Evolutionary conservation across 345 rosid species (phyloP).

Genomic region (Arabis hirsuta): DNA sequence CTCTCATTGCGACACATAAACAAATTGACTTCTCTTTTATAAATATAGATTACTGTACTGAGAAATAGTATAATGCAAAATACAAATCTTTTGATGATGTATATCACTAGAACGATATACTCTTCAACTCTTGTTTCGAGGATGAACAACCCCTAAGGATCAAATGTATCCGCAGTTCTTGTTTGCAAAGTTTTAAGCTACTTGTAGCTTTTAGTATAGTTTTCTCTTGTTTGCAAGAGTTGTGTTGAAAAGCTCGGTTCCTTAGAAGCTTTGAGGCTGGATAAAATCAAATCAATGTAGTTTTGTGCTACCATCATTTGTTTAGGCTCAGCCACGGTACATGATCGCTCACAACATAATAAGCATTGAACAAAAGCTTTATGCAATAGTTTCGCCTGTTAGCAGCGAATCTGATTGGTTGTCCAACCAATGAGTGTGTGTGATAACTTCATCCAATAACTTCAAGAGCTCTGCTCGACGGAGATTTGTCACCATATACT

Average conservation of each 20-base stretch:
- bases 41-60: too few relatives aligned
- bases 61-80: too few relatives aligned
- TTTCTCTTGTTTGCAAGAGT: background rate
- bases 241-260: background rate
- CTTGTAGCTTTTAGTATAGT: background rate
- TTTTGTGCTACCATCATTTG: background rate
- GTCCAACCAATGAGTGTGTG: conserved; percentile 36
- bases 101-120: too few relatives aligned
- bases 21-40: too few relatives aligned
- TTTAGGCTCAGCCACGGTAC: conserved; percentile 4
- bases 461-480: conserved; percentile 58
- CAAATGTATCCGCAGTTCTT: background rate
- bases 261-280: background rate
- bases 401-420: conserved; percentile 14
- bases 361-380: conserved; percentile 16
- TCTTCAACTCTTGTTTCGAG: too few relatives aligned
- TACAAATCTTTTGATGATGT: too few relatives aligned
- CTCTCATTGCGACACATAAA: too few relatives aligned
- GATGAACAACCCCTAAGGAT: too few relatives aligned
- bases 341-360: background rate
- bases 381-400: conserved; percentile 31
- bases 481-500: conserved; percentile 53
- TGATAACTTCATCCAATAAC: conserved; percentile 47
- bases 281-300: background rate
- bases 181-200: background rate